Conservation (phyloP, 805 yeast genomes). For the Lipomyces chichibuensis region DNA sequence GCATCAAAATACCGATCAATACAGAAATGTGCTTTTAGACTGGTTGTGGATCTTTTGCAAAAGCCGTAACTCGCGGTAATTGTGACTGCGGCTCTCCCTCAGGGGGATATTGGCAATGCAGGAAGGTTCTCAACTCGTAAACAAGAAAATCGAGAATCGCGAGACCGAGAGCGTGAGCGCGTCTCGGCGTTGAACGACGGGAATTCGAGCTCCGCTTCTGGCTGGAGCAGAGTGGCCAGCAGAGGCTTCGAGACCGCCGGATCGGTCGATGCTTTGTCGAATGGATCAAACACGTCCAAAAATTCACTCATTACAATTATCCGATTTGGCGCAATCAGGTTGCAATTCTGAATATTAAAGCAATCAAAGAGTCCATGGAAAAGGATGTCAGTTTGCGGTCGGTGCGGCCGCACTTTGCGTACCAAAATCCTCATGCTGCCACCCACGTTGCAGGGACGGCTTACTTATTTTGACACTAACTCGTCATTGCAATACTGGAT, state of each 20-base stretch:
- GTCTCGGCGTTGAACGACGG: slow-evolving; percentile 22
- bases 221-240: slow-evolving; percentile 14
- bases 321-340: neutral
- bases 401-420: no score
- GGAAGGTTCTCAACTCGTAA: neutral
- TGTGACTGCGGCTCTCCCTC: neutral
- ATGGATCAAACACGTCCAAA: slow-evolving; percentile 13
- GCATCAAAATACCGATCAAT: neutral
- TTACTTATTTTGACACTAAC: no score
- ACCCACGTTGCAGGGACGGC: no score
- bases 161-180: slow-evolving; percentile 24
- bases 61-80: neutral
- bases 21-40: neutral
- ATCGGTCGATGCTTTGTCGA: slow-evolving; percentile 10
- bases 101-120: neutral
- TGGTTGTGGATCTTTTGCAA: neutral
- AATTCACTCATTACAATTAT: slow-evolving; percentile 12
- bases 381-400: no score
- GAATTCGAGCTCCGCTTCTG: slow-evolving; percentile 23
- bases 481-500: no score
- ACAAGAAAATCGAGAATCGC: slow-evolving; percentile 11
- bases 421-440: no score
- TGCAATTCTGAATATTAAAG: neutral
- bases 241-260: slow-evolving; percentile 1
- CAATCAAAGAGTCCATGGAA: no score